phyloP scores from a whole-genome alignment of 176 grass and related monocot genomes.

The Triticum aestivum region DNA sequence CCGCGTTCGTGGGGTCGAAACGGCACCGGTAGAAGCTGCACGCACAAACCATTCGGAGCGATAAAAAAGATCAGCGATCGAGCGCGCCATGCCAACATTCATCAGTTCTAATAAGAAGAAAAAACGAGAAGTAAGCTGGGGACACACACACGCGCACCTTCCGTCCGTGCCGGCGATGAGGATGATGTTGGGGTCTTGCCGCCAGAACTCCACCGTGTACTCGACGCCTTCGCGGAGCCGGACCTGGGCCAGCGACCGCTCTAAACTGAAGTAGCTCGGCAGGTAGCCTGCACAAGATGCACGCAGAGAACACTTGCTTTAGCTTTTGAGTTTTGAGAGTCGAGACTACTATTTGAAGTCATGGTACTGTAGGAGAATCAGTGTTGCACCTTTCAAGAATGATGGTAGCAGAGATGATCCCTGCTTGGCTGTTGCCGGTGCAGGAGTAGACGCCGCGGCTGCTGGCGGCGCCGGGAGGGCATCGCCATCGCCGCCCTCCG shows the following conservation, averaged over 20 bases:
- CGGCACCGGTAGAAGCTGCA: conserved; percentile 82
- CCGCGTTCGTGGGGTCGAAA: conserved; percentile 50
- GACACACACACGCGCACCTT: conserved; percentile 41
- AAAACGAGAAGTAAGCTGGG: neutral
- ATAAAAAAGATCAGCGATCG: neutral
- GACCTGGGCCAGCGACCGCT: conserved; percentile 68
- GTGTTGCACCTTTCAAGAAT: neutral
- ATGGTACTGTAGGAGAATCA: too few relatives aligned
- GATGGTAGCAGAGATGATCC: neutral
- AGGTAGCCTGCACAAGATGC: conserved; percentile 37
- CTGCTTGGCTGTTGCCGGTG: neutral
- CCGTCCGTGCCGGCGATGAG: conserved; percentile 81
- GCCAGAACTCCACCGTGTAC: conserved; percentile 66
- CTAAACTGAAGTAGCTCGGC: conserved; percentile 60
- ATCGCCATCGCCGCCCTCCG: neutral
- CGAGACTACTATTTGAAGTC: too few relatives aligned
- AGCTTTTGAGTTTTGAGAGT: too few relatives aligned
- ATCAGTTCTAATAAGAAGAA: too few relatives aligned
- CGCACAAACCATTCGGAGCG: neutral
- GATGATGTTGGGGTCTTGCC: conserved; percentile 41
- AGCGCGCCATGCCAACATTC: too few relatives aligned
- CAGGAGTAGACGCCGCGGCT: neutral
- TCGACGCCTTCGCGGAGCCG: conserved; percentile 48
- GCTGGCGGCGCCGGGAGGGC: neutral
- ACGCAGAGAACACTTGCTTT: neutral